Percentiles rank a stretch among this genome's conserved stretches.
These are phyloP conservation scores for Penicillium sp. DNA, from an alignment of 2,329 filamentous ascomycete genomes.

Conservation along the genomic window DNA sequence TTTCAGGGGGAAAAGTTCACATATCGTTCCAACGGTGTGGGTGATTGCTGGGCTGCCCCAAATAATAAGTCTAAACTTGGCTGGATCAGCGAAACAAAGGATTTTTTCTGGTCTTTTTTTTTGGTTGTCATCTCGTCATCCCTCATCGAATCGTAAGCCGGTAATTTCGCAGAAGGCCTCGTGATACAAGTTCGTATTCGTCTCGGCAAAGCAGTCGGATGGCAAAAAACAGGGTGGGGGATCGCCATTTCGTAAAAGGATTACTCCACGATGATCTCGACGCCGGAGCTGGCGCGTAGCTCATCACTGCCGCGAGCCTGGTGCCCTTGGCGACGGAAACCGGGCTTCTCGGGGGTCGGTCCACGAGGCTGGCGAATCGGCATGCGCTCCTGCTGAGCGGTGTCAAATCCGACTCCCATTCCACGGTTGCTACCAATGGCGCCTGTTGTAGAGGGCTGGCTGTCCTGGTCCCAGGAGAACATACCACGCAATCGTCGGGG, in stretches of 20 bases:
- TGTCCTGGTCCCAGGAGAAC: conserved; percentile 60
- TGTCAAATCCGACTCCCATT: conserved; percentile 60
- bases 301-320: conserved; percentile 64
- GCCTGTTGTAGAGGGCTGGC: conserved; percentile 50
- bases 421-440: conserved; percentile 66
- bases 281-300: conserved; percentile 59
- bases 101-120: conserved; percentile 41
- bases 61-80: conserved; percentile 43
- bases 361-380: conserved; percentile 64
- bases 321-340: conserved; percentile 62
- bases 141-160: conserved; percentile 50
- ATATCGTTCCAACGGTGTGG: conserved; percentile 27
- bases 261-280: conserved; percentile 66
- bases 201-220: conserved; percentile 42
- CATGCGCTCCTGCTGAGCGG: conserved; percentile 54
- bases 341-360: conserved; percentile 58
- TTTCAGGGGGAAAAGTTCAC: neutral
- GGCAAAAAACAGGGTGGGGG: conserved; percentile 31
- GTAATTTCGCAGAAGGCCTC: conserved; percentile 40
- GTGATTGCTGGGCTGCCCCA: conserved; percentile 40
- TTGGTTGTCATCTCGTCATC: conserved; percentile 46
- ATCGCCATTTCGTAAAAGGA: neutral
- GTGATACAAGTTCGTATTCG: conserved; percentile 44
- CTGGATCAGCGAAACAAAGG: conserved; percentile 40
- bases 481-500: conserved; percentile 61